Evolutionary conservation across 177 flowering plant genomes (phyloP).

Genomic region (Vitis hybrid): DNA sequence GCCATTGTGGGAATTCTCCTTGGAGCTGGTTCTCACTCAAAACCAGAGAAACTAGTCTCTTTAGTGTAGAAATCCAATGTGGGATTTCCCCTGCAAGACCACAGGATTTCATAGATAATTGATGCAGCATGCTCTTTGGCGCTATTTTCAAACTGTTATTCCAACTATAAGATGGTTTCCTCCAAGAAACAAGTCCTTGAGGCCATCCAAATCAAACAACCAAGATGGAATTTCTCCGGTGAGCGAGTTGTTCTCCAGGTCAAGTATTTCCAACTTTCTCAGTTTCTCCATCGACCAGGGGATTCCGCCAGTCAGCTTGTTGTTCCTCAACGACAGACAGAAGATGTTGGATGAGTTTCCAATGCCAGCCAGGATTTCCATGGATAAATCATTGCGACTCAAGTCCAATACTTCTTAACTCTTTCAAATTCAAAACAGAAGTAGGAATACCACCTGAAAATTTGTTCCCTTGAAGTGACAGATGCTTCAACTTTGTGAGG

Average conservation of each 20-base stretch:
- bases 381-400: slow-evolving; percentile 32
- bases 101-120: slow-evolving; percentile 39
- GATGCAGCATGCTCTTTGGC: slow-evolving; percentile 38
- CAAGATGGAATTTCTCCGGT: slow-evolving; percentile 47
- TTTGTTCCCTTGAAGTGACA: slow-evolving; percentile 32
- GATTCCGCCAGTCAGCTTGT: slow-evolving; percentile 38
- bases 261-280: slow-evolving; percentile 31
- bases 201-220: slow-evolving; percentile 33
- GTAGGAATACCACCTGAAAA: slow-evolving; percentile 39
- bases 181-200: slow-evolving; percentile 39
- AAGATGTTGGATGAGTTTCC: slow-evolving; percentile 42
- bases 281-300: slow-evolving; percentile 36
- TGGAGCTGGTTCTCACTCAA: slow-evolving; percentile 43
- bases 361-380: slow-evolving; percentile 34
- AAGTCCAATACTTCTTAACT: slow-evolving; percentile 35
- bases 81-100: slow-evolving; percentile 44
- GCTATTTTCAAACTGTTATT: slow-evolving; percentile 24
- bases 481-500: slow-evolving; percentile 22
- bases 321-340: slow-evolving; percentile 35
- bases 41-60: slow-evolving; percentile 36
- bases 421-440: slow-evolving; percentile 23
- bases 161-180: slow-evolving; percentile 49
- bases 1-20: slow-evolving; percentile 50
- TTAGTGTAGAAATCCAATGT: slow-evolving; percentile 46
- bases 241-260: slow-evolving; percentile 38